Base-by-base conservation (phyloP, 345 rosid genomes). In the Gossypium ekmanianum region DNA sequence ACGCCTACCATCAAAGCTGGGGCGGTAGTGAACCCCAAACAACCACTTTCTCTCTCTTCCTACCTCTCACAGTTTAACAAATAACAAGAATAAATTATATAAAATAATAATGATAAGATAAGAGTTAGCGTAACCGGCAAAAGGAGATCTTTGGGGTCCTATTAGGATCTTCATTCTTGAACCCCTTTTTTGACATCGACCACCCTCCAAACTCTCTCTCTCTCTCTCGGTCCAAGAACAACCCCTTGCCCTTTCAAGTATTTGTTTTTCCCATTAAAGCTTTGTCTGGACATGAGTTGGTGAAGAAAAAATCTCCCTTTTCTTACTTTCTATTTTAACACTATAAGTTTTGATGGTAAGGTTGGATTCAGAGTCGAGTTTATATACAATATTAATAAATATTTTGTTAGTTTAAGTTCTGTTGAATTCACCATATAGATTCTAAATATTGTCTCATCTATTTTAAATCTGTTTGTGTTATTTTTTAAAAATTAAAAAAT, bases 81-180 rank as follows among this genome's bases (percentile, higher is more conserved):
- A 12, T 9, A 66, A 64, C 4, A 17, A n/a, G 0, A 9, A n/a
- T n/a, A 17, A 57, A 20, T 9, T 0, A 18, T 1, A 9, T 18
- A 56, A 20, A 16, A 3, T 10, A 18, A 18, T 10, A 17, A 39
- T 69, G 70, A 34, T 80, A 74, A 67, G 61, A 69, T 56, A 43
- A 74, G 78, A 74, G 87, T 57, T 88, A 67, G 87, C 92, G 90
- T 87, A 89, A 87, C 70, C 54, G 27, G 83, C 77, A 76, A 87
- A 89, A 84, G 86, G 78, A 79, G 84, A 85, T 89, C 84, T 82
- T 43, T 14, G 89, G 88, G 90, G 78, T 78, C 86, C 86, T 58
- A 29, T 72, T 50, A 8, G 83, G 88, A 84, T 85, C 81, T 74
- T 12, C 47, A 54, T 1, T 63, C 41, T 34, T 34, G 7, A 34